Percentiles rank a stretch among this genome's conserved stretches.
phyloP scores from a whole-genome alignment of 495 filamentous ascomycete species.

The Thermothielavioides terrestris region DNA sequence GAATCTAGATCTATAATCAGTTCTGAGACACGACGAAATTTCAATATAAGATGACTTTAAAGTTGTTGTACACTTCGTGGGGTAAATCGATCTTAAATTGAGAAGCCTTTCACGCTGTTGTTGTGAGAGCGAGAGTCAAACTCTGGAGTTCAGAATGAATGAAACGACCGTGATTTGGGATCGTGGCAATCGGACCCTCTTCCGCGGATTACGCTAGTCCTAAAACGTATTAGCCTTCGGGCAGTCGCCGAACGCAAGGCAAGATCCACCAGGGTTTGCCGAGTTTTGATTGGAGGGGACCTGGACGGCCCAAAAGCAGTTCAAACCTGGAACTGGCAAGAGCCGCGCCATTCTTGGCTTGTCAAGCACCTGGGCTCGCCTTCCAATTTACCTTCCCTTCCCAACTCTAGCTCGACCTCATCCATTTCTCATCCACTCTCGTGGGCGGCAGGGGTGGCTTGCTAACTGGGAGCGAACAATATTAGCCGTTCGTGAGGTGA shows the following conservation, averaged over 20 bases:
- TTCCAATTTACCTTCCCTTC: too few species aligned
- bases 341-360: conserved; percentile 1
- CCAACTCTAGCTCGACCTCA: background rate
- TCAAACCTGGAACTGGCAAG: too few species aligned
- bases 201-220: background rate
- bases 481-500: conserved; percentile 5
- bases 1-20: too few species aligned
- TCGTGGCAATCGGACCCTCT: conserved; percentile 2
- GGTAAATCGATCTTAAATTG: too few species aligned
- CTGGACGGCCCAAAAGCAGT: background rate
- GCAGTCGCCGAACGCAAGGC: background rate
- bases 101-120: too few species aligned
- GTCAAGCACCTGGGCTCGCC: conserved; percentile 10
- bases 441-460: background rate
- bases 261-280: background rate
- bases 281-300: conserved; percentile 1
- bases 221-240: background rate
- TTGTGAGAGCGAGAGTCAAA: too few species aligned
- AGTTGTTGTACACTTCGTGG: too few species aligned
- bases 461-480: background rate
- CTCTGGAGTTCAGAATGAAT: conserved; percentile 4
- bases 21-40: too few species aligned
- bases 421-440: conserved; percentile 2
- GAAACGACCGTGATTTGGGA: background rate
- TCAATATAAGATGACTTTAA: too few species aligned